Base-by-base conservation (phyloP, 805 yeast genomes). In the Lachancea dasiensis region DNA sequence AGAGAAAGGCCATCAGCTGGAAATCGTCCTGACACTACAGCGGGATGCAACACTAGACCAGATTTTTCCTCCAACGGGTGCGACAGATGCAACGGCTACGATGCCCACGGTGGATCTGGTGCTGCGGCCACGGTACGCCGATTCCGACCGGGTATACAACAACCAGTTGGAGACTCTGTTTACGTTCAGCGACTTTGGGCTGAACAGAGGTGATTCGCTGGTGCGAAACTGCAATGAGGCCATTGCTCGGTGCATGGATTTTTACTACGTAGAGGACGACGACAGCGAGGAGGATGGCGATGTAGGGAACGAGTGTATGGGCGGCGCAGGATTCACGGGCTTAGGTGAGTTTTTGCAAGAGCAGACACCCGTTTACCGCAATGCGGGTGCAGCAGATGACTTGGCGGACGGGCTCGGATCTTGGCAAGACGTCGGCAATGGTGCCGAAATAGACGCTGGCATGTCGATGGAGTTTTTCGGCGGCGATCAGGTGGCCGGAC, bases 141-240 rank as follows among this genome's bases (percentile, higher is more conserved):
- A 60, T 36, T 52, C 50, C 37, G 70, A 66, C 24, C 50, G 68
- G 28, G 61, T 57, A 37, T 61, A 58, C 36, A 62, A 60, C 40
- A 50, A 55, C 5, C 46, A 52, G 9, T 52, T 61, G 3, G 70
- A 67, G 27, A 48, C 50, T 4, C 44, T 67, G 8, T 67, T 67
- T 48, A 61, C 63, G 0, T 59, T 54, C 44, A 54, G 51, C 14
- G 53, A 53, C 40, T 65, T 65, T 49, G 72, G 72, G 0, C 49
- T 58, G 11, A 66, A 65, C 38, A 53, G 63, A 41, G 70, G 70
- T 4, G 65, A 65, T 32, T 60, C 57, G 15, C 44, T 67, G 57
- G 64, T 68, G 2, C 48, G 45, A 9, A 57, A 56, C 36, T 60
- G 69, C 17, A 65, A 61, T 43, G 51, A 55, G 13, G 68, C 69